Conservation (phyloP, 345 rosid species). For the Nasturtium officinale region DNA sequence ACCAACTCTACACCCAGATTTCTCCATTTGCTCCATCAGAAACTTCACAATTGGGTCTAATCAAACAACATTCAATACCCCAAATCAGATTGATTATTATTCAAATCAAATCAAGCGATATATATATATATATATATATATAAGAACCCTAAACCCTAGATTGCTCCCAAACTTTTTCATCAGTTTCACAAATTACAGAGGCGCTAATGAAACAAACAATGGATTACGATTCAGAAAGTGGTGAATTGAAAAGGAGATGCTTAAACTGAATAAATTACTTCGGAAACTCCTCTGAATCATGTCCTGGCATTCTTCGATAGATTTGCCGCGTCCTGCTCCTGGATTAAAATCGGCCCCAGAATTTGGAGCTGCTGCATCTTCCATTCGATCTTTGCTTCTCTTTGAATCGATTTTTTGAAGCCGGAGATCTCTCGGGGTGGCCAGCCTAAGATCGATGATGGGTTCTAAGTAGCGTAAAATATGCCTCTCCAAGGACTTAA, state of each 20-base stretch:
- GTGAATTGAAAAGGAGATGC: neutral
- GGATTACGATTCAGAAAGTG: neutral
- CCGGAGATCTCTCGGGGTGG: slow-evolving; percentile 7
- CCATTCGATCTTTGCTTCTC: slow-evolving; percentile 23
- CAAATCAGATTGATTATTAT: neutral
- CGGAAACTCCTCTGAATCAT: slow-evolving; percentile 47
- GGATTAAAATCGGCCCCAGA: slow-evolving; percentile 26
- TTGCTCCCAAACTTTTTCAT: neutral
- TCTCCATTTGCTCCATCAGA: slow-evolving; percentile 85
- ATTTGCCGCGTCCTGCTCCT: slow-evolving; percentile 28
- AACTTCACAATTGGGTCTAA: slow-evolving; percentile 84
- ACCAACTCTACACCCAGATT: slow-evolving; percentile 73
- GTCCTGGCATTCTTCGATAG: slow-evolving; percentile 41
- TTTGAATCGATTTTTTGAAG: neutral
- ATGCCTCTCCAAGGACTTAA: neutral
- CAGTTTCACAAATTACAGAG: neutral
- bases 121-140: too few species aligned
- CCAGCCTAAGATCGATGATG: slow-evolving; percentile 61
- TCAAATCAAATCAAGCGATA: neutral
- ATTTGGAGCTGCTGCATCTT: slow-evolving; percentile 36
- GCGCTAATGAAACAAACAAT: neutral
- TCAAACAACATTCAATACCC: neutral
- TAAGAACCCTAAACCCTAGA: slow-evolving; percentile 36
- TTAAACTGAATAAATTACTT: slow-evolving; percentile 27
- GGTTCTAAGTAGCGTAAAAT: neutral